Evolutionary conservation across 1,284 basidiomycete species (phyloP), one percentile per base, ranked within the genome.

Genomic region (Sparassis latifolia): DNA sequence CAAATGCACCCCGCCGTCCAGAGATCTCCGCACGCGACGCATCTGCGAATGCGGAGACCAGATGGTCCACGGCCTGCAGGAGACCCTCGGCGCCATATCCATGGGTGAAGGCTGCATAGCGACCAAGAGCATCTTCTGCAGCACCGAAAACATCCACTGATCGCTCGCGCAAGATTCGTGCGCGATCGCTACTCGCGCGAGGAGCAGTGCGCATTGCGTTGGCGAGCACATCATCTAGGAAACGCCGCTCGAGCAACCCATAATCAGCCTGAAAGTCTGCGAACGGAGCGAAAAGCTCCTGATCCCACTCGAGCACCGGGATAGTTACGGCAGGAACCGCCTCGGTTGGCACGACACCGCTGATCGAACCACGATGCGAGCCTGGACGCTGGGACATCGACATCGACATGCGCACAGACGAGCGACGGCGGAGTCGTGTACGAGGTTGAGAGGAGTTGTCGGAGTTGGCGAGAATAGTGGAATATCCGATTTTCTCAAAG

Each of bases 261-360:
- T 95, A 97, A 49, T 92, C 86, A 12, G 81, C 75, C 62, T 97
- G 94, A 55, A 87, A 86, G 62, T 94, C 89, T 20, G 94, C 73
- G 72, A 96, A 97, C 0, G 94, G 91, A 63, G 94, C 92, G 66
- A 93, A 95, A 6, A 97, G 74, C 39, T 87, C 83, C 49, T 86
- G 84, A 61, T 96, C 92, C 94, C 94, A 97, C 45, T 84, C 83
- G 55, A 80, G 69, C 7, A 72, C 72, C 27, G 60, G 59, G 43
- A 78, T 74, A 10, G 61, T 44, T 20, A 20, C 20, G 20, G 20
- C 20, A 20, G 27, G 65, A 54, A 33, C 64, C 58, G n/a, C 52
- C 48, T n/a, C 7, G 5, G 5, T 6, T 5, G 47, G 9, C 3
- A 10, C 20, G 30, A 53, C 51, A 5, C 53, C 49, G 10, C 54